A percentile compares a stretch with the other conserved stretches of the same genome.
These are phyloP conservation scores for Cudoniella acicularis DNA, from an alignment of 495 filamentous ascomycete genomes.

Conservation along the genomic window DNA sequence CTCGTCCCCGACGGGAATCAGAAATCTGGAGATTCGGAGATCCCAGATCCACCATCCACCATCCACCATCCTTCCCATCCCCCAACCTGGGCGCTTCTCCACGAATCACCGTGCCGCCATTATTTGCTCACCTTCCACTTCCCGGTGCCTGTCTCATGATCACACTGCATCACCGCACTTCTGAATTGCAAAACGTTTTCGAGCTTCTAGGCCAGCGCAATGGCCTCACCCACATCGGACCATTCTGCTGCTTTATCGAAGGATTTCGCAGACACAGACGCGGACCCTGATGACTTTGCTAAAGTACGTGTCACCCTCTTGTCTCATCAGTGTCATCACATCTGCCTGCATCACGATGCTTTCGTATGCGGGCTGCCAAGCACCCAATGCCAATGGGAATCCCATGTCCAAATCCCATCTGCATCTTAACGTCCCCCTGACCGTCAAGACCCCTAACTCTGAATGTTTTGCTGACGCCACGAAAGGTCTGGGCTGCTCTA, in stretches of 20 bases:
- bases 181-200: no score
- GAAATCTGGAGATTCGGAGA: no score
- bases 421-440: neutral
- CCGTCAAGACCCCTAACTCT: no score
- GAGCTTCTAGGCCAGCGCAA: neutral
- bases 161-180: neutral
- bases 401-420: neutral
- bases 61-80: no score
- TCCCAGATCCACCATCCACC: no score
- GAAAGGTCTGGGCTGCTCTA: slow-evolving; percentile 7
- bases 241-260: neutral
- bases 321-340: neutral
- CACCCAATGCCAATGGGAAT: neutral
- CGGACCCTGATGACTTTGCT: neutral
- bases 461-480: slow-evolving; percentile 17
- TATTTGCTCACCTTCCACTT: neutral
- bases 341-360: neutral
- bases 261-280: neutral
- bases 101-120: neutral
- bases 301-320: neutral
- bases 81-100: no score
- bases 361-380: neutral
- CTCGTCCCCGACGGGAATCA: no score
- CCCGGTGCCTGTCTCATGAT: neutral
- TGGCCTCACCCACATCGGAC: neutral